A percentile compares a stretch with the other conserved stretches of the same genome.
Conservation (phyloP, 148 eudicot species). For the Vaccinium macrocarpon region DNA sequence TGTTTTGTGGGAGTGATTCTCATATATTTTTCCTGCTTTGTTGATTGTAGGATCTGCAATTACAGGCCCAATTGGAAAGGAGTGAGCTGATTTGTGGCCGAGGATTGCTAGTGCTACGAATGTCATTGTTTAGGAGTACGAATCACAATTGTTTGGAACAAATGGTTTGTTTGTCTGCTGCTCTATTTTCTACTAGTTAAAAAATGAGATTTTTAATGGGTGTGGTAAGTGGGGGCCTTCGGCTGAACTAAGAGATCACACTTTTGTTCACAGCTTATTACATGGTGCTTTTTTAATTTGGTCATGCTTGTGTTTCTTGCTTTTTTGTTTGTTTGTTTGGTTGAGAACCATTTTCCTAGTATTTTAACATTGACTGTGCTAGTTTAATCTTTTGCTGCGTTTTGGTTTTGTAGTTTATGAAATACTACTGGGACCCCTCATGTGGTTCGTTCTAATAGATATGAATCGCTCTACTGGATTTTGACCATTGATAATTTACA, state of each 20-base stretch:
- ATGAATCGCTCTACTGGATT: neutral
- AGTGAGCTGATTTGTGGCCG: conserved; percentile 36
- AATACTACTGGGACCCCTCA: neutral
- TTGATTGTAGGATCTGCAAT: conserved; percentile 52
- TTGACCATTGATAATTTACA: neutral
- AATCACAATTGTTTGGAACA: neutral
- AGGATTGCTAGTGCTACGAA: conserved; percentile 46
- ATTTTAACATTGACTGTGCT: neutral
- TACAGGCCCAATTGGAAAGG: conserved; percentile 64
- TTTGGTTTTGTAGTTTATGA: neutral
- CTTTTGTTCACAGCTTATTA: neutral
- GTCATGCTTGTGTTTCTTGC: neutral
- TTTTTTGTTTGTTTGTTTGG: neutral
- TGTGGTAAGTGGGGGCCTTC: neutral
- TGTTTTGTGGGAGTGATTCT: neutral
- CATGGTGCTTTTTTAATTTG: neutral
- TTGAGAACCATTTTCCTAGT: neutral
- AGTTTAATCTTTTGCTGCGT: neutral
- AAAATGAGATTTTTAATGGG: neutral
- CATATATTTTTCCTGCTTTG: neutral
- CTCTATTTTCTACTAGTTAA: neutral
- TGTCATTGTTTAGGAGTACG: conserved; percentile 40
- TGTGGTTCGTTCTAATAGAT: neutral
- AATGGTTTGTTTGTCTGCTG: neutral
- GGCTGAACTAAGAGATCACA: neutral